These are phyloP conservation scores for Auxenochlorella pyrenoidosa DNA, from an alignment of 139 green algal genomes.

Conservation along the genomic window DNA sequence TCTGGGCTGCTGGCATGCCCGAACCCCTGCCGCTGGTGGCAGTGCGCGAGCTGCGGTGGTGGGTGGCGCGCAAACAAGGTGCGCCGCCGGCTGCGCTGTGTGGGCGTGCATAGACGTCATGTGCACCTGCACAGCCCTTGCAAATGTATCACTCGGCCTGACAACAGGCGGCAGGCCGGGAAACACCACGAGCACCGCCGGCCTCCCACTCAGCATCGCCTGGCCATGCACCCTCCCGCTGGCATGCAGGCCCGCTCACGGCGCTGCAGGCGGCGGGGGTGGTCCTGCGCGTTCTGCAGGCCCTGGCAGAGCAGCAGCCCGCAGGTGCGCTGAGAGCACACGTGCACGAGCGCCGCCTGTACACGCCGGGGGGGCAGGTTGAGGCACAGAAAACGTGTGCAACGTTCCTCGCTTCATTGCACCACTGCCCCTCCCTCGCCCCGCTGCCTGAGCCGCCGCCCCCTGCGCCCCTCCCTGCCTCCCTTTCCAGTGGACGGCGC, in stretches of 20 bases:
- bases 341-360: no score
- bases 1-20: conserved; percentile 73
- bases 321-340: neutral
- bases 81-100: neutral
- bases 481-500: conserved; percentile 54
- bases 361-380: no score
- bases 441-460: neutral
- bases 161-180: no score
- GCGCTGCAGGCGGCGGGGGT: conserved; percentile 44
- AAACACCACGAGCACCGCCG: no score
- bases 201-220: neutral
- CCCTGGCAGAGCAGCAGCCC: conserved; percentile 71
- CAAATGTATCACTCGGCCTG: no score
- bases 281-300: conserved; percentile 65
- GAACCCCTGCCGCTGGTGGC: conserved; percentile 55
- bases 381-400: no score
- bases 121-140: no score
- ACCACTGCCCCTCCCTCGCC: neutral
- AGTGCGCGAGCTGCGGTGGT: conserved; percentile 88
- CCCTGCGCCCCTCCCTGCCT: neutral
- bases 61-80: conserved; percentile 52
- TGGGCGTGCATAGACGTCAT: no score
- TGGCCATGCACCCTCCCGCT: neutral
- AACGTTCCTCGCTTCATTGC: no score
- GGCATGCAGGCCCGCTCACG: conserved; percentile 35